These are phyloP conservation scores for Fusarium sp. DNA, from an alignment of 2,329 filamentous ascomycete genomes.

Conservation along the genomic window DNA sequence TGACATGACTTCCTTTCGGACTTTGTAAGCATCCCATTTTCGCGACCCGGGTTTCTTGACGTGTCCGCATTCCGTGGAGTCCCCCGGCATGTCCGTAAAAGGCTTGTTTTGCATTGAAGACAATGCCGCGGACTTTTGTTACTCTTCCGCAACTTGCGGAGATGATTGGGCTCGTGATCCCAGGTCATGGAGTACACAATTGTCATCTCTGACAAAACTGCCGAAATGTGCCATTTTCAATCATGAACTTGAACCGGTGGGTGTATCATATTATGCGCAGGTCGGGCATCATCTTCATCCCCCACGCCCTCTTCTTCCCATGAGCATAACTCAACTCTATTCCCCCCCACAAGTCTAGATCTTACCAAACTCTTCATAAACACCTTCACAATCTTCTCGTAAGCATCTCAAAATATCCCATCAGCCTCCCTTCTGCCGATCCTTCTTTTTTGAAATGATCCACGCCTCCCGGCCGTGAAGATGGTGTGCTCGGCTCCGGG, in stretches of 20 bases:
- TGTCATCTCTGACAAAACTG: not conserved
- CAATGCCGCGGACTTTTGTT: not conserved
- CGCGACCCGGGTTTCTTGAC: slow-evolving; percentile 1
- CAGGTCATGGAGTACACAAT: not conserved
- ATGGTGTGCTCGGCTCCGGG: slow-evolving; percentile 32
- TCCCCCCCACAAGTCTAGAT: not conserved
- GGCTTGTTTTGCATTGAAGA: not conserved
- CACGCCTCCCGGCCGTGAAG: not conserved
- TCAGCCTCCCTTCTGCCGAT: slow-evolving; percentile 5
- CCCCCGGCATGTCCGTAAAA: slow-evolving; percentile 16
- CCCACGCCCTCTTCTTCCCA: not conserved
- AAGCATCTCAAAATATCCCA: slow-evolving; percentile 12
- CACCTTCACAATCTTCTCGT: slow-evolving; percentile 2
- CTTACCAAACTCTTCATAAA: not conserved
- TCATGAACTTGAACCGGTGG: not conserved
- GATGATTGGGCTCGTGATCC: not conserved
- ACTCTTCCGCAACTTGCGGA: not conserved
- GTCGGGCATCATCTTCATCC: not conserved
- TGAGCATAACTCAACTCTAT: not conserved
- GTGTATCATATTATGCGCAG: not conserved
- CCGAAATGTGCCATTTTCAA: not conserved
- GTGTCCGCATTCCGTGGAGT: not conserved
- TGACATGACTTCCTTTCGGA: not conserved
- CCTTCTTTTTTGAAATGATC: slow-evolving; percentile 4
- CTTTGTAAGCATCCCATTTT: slow-evolving; percentile 2